Evolutionary conservation across 2,329 filamentous ascomycete species (phyloP), one percentile per base, ranked within the genome.

Genomic region (Talaromyces sp.): DNA sequence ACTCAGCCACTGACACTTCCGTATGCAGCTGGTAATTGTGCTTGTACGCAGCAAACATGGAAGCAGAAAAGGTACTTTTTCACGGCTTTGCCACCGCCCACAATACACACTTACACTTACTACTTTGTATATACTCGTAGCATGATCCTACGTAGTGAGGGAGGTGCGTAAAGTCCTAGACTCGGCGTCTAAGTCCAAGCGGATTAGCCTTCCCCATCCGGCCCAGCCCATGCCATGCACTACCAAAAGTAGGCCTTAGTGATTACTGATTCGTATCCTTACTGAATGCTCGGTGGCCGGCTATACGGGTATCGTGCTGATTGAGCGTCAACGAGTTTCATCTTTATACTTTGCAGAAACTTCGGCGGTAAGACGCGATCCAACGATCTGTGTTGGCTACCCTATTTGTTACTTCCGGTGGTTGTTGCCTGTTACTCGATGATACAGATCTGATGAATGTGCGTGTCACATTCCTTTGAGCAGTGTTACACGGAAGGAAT

Each of bases 201-300:
- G 57, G 57, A 22, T 60, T 60, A 33, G 57, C 57, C 37, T 60
- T 60, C 57, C 57, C 33, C 57, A 47, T 60, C 57, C 41, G 41
- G 35, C 27, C 27, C 27, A 31, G 57, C 22, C 56, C 35, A 43
- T 58, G n/a, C 54, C 14, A 50, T 45, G 3, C 10, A 37, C 14
- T 31, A 33, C 48, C 48, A 33, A 31, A 50, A 16, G 24, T 7
- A 50, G 47, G 8, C 24, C 11, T 13, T 48, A 47, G 45, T 48
- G 11, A 24, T 10, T 24, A 22, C 10, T 3, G 19, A 27, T 24
- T 47, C 45, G 45, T 47, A 48, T 22, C 24, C 45, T 13, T 22
- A 47, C n/a, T 22, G 27, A 6, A 31, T 31, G 1, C 27, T 27
- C 13, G 19, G 10, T 50, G 13, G 27, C 16, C 48, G 24, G 48